These are phyloP conservation scores for Periconia sp. DNA, from an alignment of 2,329 filamentous ascomycete species.

Conservation along the genomic window DNA sequence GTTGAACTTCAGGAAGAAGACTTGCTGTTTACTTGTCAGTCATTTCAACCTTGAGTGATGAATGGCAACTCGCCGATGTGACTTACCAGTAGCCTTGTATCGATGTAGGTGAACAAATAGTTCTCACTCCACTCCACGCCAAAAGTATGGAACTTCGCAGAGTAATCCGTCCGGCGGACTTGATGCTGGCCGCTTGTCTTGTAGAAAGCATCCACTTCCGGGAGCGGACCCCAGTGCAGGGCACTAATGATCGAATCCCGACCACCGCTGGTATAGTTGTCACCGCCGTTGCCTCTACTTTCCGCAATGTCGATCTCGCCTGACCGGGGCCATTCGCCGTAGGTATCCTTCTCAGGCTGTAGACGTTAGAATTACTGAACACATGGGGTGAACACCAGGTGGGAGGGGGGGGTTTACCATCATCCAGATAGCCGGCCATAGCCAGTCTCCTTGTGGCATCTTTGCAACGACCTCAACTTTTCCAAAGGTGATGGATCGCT, in stretches of 20 bases:
- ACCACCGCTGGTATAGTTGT: conserved; percentile 74
- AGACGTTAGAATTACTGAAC: conserved; percentile 51
- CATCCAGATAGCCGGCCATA: conserved; percentile 81
- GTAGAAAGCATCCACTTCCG: conserved; percentile 27
- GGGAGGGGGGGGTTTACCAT: conserved; percentile 8
- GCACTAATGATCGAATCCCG: conserved; percentile 79
- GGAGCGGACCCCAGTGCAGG: conserved; percentile 72
- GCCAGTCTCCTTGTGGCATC: conserved; percentile 78
- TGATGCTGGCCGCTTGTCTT: conserved; percentile 25
- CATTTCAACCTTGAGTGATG: neutral
- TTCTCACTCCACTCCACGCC: conserved; percentile 76
- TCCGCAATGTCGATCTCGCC: conserved; percentile 85
- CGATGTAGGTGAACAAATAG: conserved; percentile 84
- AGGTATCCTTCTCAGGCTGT: conserved; percentile 67
- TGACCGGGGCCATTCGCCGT: conserved; percentile 76
- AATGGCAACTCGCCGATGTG: neutral
- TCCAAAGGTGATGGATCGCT: conserved; percentile 75
- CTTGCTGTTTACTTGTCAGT: conserved; percentile 59
- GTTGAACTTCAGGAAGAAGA: conserved; percentile 76
- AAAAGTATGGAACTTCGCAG: conserved; percentile 72
- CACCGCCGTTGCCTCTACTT: conserved; percentile 76
- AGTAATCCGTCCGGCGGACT: conserved; percentile 72
- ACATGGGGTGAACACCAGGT: conserved; percentile 55
- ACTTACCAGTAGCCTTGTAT: conserved; percentile 65
- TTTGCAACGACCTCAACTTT: conserved; percentile 79